Base-by-base conservation (phyloP, 2,329 filamentous ascomycete species). In the Talaromyces piceae region DNA sequence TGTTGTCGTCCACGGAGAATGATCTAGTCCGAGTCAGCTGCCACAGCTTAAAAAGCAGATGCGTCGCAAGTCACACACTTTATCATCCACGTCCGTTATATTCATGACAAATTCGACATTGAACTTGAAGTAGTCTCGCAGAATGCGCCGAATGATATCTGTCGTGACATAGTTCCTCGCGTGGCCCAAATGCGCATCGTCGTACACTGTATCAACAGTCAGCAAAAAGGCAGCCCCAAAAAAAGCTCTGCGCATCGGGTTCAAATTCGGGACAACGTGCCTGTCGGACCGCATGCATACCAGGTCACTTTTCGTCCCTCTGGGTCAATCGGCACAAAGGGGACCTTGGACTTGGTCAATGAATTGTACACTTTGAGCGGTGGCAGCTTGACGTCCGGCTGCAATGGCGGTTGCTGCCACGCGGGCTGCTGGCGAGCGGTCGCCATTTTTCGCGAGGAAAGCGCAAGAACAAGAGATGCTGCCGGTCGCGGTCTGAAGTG, bases 91-190 rank as follows among this genome's bases (percentile, higher is more conserved):
- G 61, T 91, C 90, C 25, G 90, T 95, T 56, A 93, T 89, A 71
- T 95, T 95, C 85, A 94, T 93, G 58, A 95, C 87, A 71, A 94
- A 95, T 54, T 84, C 82, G 58, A 95, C 81, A 39, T 89, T 75
- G 67, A 87, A 93, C 55, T 82, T 81, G 67, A 95, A 94, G 70
- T 93, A 91, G 67, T 91, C 83, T 62, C 80, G 76, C 68, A 95
- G 72, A 60, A 95, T 88, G 61, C 90, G 83, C 55, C 90, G 81
- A 59, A 95, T 83, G 57, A 95, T 90, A 68, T 95, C 90, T 43
- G 88, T 91, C 46, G 85, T 88, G 56, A 95, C 87, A 79, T 95
- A 95, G 73, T 95, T 95, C 59, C 88, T 78, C 26, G 88, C 89
- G 69, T 95, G 89, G 26, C 88, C 86, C 55, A 91, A 70, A 73